A percentile compares a stretch with the other conserved stretches of the same genome.
Evolutionary conservation across 164 flowering plant genomes (phyloP).

Genomic region (Houttuynia cordata): DNA sequence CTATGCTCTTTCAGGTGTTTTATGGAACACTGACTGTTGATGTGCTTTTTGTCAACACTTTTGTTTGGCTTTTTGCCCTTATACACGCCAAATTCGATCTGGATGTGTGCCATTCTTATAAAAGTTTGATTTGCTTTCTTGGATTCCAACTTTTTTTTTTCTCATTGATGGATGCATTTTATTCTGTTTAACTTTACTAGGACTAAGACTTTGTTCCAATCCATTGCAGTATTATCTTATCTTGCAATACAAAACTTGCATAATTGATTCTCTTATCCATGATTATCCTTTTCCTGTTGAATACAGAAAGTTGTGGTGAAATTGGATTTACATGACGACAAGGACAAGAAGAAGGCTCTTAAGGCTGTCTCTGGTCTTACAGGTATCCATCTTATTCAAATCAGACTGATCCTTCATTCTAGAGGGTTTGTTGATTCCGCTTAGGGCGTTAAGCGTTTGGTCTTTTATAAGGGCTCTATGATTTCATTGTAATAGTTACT

Average conservation of each 20-base stretch:
- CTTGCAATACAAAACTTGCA: background rate
- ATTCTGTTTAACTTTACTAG: background rate
- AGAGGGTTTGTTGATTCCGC: too few relatives aligned
- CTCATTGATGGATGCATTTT: too few relatives aligned
- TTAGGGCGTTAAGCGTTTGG: too few relatives aligned
- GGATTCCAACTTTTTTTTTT: background rate
- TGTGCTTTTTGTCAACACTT: too few relatives aligned
- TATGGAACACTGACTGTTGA: too few relatives aligned
- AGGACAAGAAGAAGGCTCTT: conserved; percentile 66
- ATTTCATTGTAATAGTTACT: too few relatives aligned
- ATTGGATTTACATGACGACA: conserved; percentile 62
- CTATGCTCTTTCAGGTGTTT: too few relatives aligned
- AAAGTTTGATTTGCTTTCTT: background rate
- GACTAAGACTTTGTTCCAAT: background rate
- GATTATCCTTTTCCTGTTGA: background rate
- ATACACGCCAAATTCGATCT: background rate
- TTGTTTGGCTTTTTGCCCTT: background rate
- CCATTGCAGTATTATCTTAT: background rate
- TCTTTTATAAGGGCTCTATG: too few relatives aligned
- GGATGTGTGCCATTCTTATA: too few relatives aligned
- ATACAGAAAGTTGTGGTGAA: conserved; percentile 66
- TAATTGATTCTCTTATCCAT: too few relatives aligned
- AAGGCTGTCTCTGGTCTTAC: conserved; percentile 53
- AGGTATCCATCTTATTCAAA: conserved; percentile 26
- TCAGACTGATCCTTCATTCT: too few relatives aligned